These are phyloP conservation scores for Bisporella sp. DNA, from an alignment of 2,329 filamentous ascomycete genomes.

Conservation along the genomic window DNA sequence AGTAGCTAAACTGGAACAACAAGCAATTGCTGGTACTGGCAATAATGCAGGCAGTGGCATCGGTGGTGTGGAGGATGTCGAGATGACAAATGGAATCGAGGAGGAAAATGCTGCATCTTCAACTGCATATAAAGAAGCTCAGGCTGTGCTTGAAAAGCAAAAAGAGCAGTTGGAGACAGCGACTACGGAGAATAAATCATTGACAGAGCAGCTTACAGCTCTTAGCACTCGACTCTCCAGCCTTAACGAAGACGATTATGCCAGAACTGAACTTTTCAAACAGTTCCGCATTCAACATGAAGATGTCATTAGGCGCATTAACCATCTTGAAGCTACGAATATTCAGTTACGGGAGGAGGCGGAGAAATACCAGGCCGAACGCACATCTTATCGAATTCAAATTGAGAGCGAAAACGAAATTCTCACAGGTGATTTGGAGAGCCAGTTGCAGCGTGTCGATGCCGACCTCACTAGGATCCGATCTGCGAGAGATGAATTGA, in stretches of 20 bases:
- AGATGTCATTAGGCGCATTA: conserved; percentile 85
- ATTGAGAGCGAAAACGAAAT: conserved; percentile 74
- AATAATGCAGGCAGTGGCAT: conserved; percentile 29
- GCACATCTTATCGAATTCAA: conserved; percentile 72
- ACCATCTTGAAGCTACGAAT: conserved; percentile 85
- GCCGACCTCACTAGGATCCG: conserved; percentile 81
- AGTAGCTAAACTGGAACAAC: conserved; percentile 85
- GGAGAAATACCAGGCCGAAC: conserved; percentile 76
- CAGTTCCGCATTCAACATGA: conserved; percentile 84
- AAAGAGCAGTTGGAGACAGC: conserved; percentile 82
- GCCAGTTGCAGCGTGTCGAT: conserved; percentile 73
- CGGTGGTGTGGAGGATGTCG: conserved; percentile 33
- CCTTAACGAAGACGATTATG: conserved; percentile 86
- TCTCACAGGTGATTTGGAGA: conserved; percentile 70
- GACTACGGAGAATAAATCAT: conserved; percentile 65
- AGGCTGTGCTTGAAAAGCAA: conserved; percentile 70
- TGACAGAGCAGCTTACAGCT: conserved; percentile 73
- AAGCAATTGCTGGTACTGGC: conserved; percentile 65
- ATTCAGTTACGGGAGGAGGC: conserved; percentile 77
- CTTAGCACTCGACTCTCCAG: conserved; percentile 62
- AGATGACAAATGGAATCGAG: conserved; percentile 42
- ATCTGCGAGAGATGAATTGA: conserved; percentile 74
- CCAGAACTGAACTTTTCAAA: conserved; percentile 89
- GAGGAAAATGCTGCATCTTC: conserved; percentile 61
- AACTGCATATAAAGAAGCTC: conserved; percentile 68